Percentiles rank a stretch among this genome's conserved stretches.
phyloP scores from a whole-genome alignment of 129 eudicot species.

The Lactuca saligna region DNA sequence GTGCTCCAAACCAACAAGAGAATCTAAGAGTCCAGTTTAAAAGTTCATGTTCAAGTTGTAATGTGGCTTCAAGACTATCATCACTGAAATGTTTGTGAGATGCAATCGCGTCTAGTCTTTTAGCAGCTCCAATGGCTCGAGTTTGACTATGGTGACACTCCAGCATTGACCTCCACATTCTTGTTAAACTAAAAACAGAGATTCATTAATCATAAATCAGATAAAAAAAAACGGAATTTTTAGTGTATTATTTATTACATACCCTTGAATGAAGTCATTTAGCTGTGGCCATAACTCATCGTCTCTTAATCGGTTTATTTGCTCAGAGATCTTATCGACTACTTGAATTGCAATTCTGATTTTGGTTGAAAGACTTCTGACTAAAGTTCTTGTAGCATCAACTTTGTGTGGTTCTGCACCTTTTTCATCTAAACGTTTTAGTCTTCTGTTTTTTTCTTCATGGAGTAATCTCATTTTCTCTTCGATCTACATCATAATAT shows the following conservation, averaged over 20 bases:
- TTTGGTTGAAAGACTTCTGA: conserved; percentile 81
- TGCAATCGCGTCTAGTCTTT: conserved; percentile 76
- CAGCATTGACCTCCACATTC: conserved; percentile 91
- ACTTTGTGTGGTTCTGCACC: conserved; percentile 90
- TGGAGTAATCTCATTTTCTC: conserved; percentile 90
- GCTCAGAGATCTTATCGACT: conserved; percentile 86
- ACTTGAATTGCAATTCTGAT: conserved; percentile 88
- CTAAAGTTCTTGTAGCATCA: conserved; percentile 65
- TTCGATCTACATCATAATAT: conserved; percentile 49
- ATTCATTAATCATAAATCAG: conserved; percentile 19
- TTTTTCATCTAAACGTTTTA: conserved; percentile 73
- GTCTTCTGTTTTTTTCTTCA: conserved; percentile 61
- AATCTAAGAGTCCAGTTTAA: conserved; percentile 76
- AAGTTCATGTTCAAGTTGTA: conserved; percentile 81
- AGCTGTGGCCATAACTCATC: conserved; percentile 97
- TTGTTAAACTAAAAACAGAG: conserved; percentile 51
- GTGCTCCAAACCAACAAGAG: conserved; percentile 80
- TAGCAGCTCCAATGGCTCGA: conserved; percentile 75
- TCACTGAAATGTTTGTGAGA: conserved; percentile 58
- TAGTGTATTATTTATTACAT: conserved; percentile 28
- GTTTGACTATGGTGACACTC: conserved; percentile 86
- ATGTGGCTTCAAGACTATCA: conserved; percentile 73
- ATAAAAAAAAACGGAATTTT: background rate
- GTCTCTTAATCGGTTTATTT: conserved; percentile 74
- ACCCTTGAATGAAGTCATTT: conserved; percentile 85